Base-by-base conservation (phyloP, 164 flowering plant species). In the Umbilicus rupestris region DNA sequence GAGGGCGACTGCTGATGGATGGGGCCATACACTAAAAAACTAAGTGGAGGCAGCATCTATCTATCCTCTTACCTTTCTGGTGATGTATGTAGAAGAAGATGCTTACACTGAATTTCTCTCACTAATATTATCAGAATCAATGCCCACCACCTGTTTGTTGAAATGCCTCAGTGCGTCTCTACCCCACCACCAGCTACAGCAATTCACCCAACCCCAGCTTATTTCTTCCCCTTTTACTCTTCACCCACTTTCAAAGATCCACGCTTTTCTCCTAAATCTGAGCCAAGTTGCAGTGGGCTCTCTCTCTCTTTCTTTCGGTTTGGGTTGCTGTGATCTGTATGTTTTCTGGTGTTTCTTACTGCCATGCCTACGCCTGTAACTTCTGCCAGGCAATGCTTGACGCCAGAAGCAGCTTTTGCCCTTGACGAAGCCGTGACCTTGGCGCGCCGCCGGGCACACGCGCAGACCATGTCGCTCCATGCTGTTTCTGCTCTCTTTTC, bases 391-490 rank as follows among this genome's bases (percentile, higher is more conserved):
- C 88, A 84, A 81, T 86, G 91, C 79, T 70, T 86, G 20, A 81
- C 88, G 0, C 62, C 74, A 9, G 88, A 84, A 30, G 82, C 88
- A 1, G 81, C 81, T 6, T 71, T 70, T 60, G 82, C 82, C 16
- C 79, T 86, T 1, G 88, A 86, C 70, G 91, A 84, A 60, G 91
- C 91, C 0, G 87, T 83, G 35, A 68, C 75, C 5, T 82, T 84
- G 37, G 88, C 91, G 10, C 80, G 83, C 65, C 81, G 85, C 39
- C 76, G 88, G 4, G 76, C 76, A 12, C 88, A 86, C 67, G 71
- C 75, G 4, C 91, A 86, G 39, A 86, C 91, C 47, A 84, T 88
- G 66, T 86, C 88, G 50, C 85, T 86, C 4, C 91, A 84, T 66
- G 81, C 83, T 33, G 76, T 86, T 15, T 86, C 88, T 2, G 86